Evolutionary conservation across 805 yeast species (phyloP).

Genomic region (Candida alai): DNA sequence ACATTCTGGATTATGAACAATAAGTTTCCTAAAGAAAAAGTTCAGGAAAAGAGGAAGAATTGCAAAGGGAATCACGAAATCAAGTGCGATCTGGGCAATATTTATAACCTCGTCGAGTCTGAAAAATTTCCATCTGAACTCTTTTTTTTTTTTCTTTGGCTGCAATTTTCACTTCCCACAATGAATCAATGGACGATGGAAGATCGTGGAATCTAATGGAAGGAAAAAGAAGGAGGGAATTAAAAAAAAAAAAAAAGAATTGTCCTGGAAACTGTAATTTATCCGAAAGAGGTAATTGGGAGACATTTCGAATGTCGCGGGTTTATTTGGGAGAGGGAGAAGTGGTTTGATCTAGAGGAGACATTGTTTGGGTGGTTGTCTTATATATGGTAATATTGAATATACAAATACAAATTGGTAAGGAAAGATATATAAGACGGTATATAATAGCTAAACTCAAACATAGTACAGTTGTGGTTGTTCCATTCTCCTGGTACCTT

Average conservation of each 20-base stretch:
- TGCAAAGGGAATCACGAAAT: not conserved
- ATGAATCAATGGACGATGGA: slow-evolving; percentile 6
- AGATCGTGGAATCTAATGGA: slow-evolving; percentile 5
- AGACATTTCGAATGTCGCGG: too few relatives aligned
- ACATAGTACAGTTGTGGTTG: slow-evolving; percentile 1
- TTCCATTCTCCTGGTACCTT: not conserved
- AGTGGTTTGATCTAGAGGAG: too few relatives aligned
- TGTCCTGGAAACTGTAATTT: too few relatives aligned
- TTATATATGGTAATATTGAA: too few relatives aligned
- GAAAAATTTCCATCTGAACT: slow-evolving; percentile 1
- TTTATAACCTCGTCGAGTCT: slow-evolving; percentile 5
- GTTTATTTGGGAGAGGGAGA: too few relatives aligned
- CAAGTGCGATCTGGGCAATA: not conserved
- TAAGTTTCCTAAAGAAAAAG: slow-evolving; percentile 1
- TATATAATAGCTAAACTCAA: too few relatives aligned
- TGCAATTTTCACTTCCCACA: too few relatives aligned
- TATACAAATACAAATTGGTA: too few relatives aligned
- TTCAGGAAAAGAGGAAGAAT: slow-evolving; percentile 5
- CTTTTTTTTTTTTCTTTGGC: slow-evolving; percentile 2
- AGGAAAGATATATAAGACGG: too few relatives aligned
- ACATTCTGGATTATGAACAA: slow-evolving; percentile 27
- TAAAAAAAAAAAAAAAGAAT: too few relatives aligned
- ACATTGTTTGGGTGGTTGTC: too few relatives aligned
- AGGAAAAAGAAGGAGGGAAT: not conserved
- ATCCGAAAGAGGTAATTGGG: too few relatives aligned